Evolutionary conservation across 805 yeast genomes (phyloP), one percentile per base, ranked within the genome.

Genomic region (Candida pseudofarinosa): DNA sequence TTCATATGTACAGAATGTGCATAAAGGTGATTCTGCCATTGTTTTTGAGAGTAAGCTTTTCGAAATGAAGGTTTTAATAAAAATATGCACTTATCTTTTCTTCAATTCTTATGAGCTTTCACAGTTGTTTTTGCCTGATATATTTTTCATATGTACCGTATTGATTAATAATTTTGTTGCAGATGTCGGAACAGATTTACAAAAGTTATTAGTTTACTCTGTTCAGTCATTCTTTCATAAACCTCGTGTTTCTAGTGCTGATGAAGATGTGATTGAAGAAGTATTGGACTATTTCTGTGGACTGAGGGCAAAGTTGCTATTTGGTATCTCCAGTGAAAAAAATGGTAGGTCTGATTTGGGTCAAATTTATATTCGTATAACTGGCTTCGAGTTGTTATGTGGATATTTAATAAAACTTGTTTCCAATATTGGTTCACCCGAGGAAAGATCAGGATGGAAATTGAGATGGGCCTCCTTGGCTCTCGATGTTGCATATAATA

Each of bases 91-190:
- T 1, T 77, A 81, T 5, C 56, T 87, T 30, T 81, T 87, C 47
- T 88, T 88, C 65, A 89, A 87, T 56, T 76, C 87, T 0, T 69
- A 77, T 31, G 60, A 74, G 12, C 73, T 78, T 50, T 79, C 85
- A 5, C 81, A 82, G 45, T 67, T 77, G 62, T 85, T 74, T 56
- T 61, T 88, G 48, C 83, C 90, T 10, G 95, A 88, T 54, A 73
- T 86, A 1, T 71, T 85, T 43, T 81, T 80, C 52, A 69, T 87
- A 46, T 75, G 84, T 23, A 75, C 91, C 0, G 68, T 85, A 16
- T 76, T 75, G 59, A 75, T 79, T 59, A 81, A 76, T 54, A 63
- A 67, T 43, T 72, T 74, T 4, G 71, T 73, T 10, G 58, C 73
- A 26, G 79, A 82, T 28, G 72, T 88, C 47, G 79, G 95, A 42